Conservation (phyloP, 2,329 filamentous ascomycete genomes). For the Paecilomyces sp. region DNA sequence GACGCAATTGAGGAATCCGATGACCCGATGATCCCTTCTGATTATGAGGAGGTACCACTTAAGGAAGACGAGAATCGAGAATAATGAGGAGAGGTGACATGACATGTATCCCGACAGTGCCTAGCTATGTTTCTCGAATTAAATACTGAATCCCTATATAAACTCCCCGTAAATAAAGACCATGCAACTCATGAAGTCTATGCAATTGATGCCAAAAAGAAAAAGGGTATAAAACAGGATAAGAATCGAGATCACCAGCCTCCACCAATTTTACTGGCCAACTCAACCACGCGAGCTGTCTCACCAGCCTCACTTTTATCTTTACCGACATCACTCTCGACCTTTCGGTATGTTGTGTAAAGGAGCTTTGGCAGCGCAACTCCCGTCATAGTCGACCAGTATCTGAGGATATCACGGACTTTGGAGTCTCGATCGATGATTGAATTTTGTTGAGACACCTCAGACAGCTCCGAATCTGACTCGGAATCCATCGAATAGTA, state of each 20-base stretch:
- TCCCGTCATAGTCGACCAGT: slow-evolving; percentile 69
- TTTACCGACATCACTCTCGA: slow-evolving; percentile 93
- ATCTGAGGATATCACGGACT: slow-evolving; percentile 59
- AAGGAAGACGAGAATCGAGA: no score
- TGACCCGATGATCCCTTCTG: slow-evolving; percentile 10
- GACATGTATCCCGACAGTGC: background rate
- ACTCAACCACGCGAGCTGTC: slow-evolving; percentile 74
- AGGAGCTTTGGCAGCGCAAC: slow-evolving; percentile 65
- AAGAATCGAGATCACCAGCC: slow-evolving; percentile 63
- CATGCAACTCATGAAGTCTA: background rate
- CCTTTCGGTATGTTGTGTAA: slow-evolving; percentile 83
- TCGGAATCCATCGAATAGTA: slow-evolving; percentile 72
- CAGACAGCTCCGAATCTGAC: slow-evolving; percentile 28
- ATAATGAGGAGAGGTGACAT: background rate
- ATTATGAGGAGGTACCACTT: background rate
- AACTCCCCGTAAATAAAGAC: background rate
- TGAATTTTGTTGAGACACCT: slow-evolving; percentile 17
- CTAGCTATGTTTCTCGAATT: no score
- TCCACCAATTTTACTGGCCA: slow-evolving; percentile 85
- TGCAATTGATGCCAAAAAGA: background rate
- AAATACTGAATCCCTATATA: background rate
- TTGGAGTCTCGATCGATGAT: slow-evolving; percentile 18
- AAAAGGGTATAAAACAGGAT: background rate
- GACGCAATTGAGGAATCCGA: background rate
- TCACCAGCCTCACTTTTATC: slow-evolving; percentile 51